These are phyloP conservation scores for Pichia californica DNA, from an alignment of 805 yeast genomes.

Conservation along the genomic window DNA sequence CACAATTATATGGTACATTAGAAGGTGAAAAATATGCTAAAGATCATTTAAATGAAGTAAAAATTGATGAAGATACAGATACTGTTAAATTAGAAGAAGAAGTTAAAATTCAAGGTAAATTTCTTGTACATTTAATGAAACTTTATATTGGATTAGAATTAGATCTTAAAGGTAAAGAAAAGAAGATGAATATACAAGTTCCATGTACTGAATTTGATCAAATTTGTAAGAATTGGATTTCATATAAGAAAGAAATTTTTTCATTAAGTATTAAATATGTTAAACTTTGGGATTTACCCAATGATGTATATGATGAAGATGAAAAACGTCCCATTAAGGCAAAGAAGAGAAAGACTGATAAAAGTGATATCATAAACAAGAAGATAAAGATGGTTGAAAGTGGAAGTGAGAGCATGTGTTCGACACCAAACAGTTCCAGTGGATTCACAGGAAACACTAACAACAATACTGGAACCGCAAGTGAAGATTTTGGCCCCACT, in stretches of 20 bases:
- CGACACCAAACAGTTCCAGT: constrained; percentile 8
- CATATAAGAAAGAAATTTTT: constrained; percentile 55
- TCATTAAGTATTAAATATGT: constrained; percentile 65
- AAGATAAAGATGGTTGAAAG: constrained; percentile 20
- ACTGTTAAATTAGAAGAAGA: constrained; percentile 23
- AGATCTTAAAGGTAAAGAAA: constrained; percentile 43
- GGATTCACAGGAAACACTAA: constrained; percentile 5
- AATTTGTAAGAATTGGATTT: constrained; percentile 67
- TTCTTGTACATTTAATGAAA: constrained; percentile 55
- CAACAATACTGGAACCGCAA: background rate
- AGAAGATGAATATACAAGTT: constrained; percentile 74
- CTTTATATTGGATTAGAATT: constrained; percentile 74
- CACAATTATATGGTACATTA: constrained; percentile 46
- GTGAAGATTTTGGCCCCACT: no score
- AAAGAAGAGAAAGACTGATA: constrained; percentile 45
- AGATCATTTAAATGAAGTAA: constrained; percentile 28
- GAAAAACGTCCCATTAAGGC: constrained; percentile 66
- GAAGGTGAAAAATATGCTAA: constrained; percentile 43
- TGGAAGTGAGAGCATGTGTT: constrained; percentile 2
- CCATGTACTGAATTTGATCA: constrained; percentile 88
- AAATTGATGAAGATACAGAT: constrained; percentile 27
- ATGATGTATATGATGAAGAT: constrained; percentile 74
- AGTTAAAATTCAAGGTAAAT: constrained; percentile 21
- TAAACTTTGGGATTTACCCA: constrained; percentile 74
- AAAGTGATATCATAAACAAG: constrained; percentile 27